A percentile compares a stretch with the other conserved stretches of the same genome.
Evolutionary conservation across 1,284 basidiomycete species (phyloP).

Genomic region (Tilletia caries): DNA sequence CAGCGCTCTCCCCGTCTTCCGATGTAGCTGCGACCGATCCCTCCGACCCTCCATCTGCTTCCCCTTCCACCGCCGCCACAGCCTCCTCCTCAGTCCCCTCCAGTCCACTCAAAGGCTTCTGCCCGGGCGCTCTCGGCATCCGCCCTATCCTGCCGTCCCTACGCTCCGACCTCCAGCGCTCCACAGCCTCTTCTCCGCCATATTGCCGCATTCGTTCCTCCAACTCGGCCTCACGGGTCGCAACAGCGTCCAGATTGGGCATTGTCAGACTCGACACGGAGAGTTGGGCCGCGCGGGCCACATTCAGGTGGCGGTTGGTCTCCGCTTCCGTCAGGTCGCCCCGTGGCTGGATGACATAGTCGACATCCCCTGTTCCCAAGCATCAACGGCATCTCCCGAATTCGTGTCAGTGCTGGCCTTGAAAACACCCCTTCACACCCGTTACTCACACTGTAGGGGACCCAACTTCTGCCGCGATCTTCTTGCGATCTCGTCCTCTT

Average conservation of each 20-base stretch:
- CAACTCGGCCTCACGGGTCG: not conserved
- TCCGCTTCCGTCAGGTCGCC: conserved; percentile 10
- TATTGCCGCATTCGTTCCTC: not conserved
- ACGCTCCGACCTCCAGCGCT: not conserved
- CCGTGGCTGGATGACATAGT: conserved; percentile 8
- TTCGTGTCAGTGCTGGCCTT: no score
- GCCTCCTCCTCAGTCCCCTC: not conserved
- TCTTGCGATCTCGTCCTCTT: conserved; percentile 40
- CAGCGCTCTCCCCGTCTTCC: not conserved
- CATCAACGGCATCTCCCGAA: not conserved
- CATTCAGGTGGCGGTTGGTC: not conserved
- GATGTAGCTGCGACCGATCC: not conserved
- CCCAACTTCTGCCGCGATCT: conserved; percentile 28
- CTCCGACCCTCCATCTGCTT: not conserved
- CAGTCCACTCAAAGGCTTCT: conserved; percentile 14
- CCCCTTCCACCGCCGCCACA: no score
- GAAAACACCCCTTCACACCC: no score
- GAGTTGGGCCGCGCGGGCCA: not conserved
- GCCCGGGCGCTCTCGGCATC: conserved; percentile 49
- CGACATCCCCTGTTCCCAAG: not conserved
- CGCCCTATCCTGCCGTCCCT: not conserved
- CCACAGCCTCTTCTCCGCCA: conserved; percentile 1
- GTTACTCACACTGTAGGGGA: conserved; percentile 25
- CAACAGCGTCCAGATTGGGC: not conserved
- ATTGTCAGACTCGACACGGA: not conserved